Evolutionary conservation across 352 stramenopile genomes (phyloP), one percentile per base, ranked within the genome.

Genomic region (Globisporangium cederbergense): DNA sequence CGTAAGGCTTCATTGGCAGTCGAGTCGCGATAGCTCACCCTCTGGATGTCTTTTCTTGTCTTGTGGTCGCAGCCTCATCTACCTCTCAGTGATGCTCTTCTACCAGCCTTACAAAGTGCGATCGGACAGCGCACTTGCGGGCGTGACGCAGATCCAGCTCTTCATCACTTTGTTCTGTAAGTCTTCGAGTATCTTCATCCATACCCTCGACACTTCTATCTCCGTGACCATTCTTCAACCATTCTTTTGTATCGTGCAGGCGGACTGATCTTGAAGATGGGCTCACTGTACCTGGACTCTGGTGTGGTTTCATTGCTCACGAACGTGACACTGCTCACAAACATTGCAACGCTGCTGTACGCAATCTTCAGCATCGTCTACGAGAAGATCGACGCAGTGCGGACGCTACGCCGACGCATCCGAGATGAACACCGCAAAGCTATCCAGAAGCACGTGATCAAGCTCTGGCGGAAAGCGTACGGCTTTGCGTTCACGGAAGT

Each of bases 81-180:
- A 90, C 64, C 74, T 93, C 25, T 88, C 81, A 2, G 74, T 90
- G 3, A 79, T 91, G 75, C 68, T 93, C 47, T 90, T 90, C 59
- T 83, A 77, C 40, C 69, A 91, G 60, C 83, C 83, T 11, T 91
- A 83, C 63, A 84, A 83, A 52, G 74, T 89, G 5, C 60, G 56
- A 4, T 88, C 81, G 0, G 81, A 93, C 49, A 91, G 78, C 58
- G 73, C 78, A 8, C 78, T 93, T 14, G 76, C 83, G 14, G 72
- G 79, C 8, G 64, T 88, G 49, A 83, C 76, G 22, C 77, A 93
- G 38, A 89, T 93, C 61, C 79, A 93, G 65, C 72, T 93, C 43
- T 93, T 91, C 67, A 66, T 91, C 71, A 90, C 81, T 20, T 67
- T 93, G 6, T 93, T 93, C 42, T 90, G 83, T 92, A 71, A 54